These are phyloP conservation scores for Alternaria sp. DNA, from an alignment of 2,329 filamentous ascomycete genomes.

Conservation along the genomic window DNA sequence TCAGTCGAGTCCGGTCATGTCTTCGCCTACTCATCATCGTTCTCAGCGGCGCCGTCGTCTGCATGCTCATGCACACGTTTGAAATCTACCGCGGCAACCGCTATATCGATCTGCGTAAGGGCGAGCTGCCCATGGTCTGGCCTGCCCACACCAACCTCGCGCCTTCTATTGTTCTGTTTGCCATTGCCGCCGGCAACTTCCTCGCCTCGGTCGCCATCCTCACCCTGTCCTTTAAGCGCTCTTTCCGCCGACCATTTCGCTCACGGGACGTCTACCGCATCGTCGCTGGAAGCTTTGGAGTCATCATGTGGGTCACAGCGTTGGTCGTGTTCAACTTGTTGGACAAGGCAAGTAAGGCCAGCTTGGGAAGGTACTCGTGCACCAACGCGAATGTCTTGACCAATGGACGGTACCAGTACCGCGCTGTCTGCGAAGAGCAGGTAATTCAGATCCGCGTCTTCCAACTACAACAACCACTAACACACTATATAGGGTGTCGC, in stretches of 20 bases:
- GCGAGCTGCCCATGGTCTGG: conserved; percentile 51
- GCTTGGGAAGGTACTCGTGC: conserved; percentile 48
- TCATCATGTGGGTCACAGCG: conserved; percentile 45
- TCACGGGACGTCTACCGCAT: conserved; percentile 47
- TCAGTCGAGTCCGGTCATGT: conserved; percentile 46
- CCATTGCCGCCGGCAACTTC: conserved; percentile 45
- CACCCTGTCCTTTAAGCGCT: conserved; percentile 42
- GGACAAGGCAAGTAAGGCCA: conserved; percentile 48
- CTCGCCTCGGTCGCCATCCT: conserved; percentile 45
- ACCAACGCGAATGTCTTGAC: conserved; percentile 44
- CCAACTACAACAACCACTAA: conserved; percentile 21
- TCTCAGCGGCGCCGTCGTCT: conserved; percentile 47
- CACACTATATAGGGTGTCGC: conserved; percentile 37
- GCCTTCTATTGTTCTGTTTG: conserved; percentile 47
- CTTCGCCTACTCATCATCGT: conserved; percentile 49
- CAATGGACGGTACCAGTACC: conserved; percentile 49
- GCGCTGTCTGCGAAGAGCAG: conserved; percentile 50
- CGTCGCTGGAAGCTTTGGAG: conserved; percentile 44
- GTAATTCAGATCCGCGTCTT: conserved; percentile 22
- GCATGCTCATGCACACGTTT: conserved; percentile 48
- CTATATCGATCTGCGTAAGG: conserved; percentile 47
- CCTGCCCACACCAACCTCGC: conserved; percentile 48
- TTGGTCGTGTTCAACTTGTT: conserved; percentile 45
- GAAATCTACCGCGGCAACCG: conserved; percentile 46
- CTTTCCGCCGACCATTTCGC: conserved; percentile 46